These are phyloP conservation scores for Mycena belliarum DNA, from an alignment of 768 basidiomycete genomes.

Conservation along the genomic window DNA sequence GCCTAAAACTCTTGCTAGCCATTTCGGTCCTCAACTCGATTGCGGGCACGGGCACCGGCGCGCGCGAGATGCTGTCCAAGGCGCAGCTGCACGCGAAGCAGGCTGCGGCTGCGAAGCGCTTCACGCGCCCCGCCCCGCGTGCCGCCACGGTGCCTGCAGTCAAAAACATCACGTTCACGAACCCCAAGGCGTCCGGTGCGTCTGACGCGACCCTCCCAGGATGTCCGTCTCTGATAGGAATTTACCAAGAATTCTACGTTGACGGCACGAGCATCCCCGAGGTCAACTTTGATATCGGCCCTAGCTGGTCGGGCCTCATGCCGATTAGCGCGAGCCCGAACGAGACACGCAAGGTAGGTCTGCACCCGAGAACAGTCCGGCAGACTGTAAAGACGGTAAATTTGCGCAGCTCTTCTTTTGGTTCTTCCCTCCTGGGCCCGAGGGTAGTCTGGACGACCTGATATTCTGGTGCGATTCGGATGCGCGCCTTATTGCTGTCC, in stretches of 20 bases:
- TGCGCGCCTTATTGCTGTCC: background rate
- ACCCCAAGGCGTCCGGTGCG: constrained; percentile 63
- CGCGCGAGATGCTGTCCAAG: constrained; percentile 37
- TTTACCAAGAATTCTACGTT: constrained; percentile 62
- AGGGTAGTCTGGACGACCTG: constrained; percentile 70
- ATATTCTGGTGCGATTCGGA: constrained; percentile 63
- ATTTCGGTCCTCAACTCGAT: constrained; percentile 20
- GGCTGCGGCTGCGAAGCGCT: constrained; percentile 49
- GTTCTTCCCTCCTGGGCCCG: constrained; percentile 79
- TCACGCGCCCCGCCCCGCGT: constrained; percentile 23
- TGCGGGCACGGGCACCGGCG: constrained; percentile 23
- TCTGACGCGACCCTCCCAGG: too few species aligned
- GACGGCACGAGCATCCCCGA: constrained; percentile 65
- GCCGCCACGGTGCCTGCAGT: constrained; percentile 13
- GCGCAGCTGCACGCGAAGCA: constrained; percentile 47
- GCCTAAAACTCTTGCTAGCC: constrained; percentile 22
- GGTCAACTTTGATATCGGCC: constrained; percentile 73
- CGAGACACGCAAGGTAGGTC: constrained; percentile 65
- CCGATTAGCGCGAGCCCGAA: constrained; percentile 62
- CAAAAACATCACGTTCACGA: constrained; percentile 71
- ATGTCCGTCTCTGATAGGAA: too few species aligned
- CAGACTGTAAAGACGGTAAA: background rate
- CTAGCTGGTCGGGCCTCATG: constrained; percentile 73
- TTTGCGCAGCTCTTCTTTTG: constrained; percentile 70
- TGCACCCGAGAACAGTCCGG: background rate